These are phyloP conservation scores for Citrus cavaleriei DNA, from an alignment of 345 rosid genomes.

Conservation along the genomic window DNA sequence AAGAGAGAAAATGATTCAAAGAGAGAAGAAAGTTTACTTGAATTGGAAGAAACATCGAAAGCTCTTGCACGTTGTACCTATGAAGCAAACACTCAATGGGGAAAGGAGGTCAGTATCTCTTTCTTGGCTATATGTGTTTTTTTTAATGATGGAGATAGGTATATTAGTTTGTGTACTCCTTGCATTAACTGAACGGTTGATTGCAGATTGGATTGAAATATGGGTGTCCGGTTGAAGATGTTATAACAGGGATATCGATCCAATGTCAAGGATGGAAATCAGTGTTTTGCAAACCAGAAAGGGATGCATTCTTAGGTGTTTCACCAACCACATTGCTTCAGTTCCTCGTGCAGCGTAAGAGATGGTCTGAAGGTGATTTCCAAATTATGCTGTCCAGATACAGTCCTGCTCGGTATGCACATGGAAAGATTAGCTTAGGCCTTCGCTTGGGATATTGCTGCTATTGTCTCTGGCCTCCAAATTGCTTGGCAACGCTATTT, in stretches of 20 bases:
- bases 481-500: slow-evolving; percentile 17
- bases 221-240: slow-evolving; percentile 75
- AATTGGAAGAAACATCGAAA: slow-evolving; percentile 35
- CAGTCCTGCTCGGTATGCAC: slow-evolving; percentile 56
- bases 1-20: slow-evolving; percentile 6
- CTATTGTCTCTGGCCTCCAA: slow-evolving; percentile 54
- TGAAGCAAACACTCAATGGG: slow-evolving; percentile 64
- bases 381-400: slow-evolving; percentile 56
- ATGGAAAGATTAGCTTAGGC: slow-evolving; percentile 48
- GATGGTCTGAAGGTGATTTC: slow-evolving; percentile 81
- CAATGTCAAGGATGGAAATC: slow-evolving; percentile 76
- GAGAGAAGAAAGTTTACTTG: slow-evolving; percentile 7
- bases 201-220: slow-evolving; percentile 70
- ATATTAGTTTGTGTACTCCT: neutral
- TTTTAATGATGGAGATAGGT: neutral
- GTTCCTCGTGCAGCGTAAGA: slow-evolving; percentile 62
- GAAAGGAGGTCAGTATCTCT: slow-evolving; percentile 47
- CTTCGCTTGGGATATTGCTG: slow-evolving; percentile 40
- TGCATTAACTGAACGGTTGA: neutral
- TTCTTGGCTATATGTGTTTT: too few relatives aligned
- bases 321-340: slow-evolving; percentile 53
- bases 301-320: slow-evolving; percentile 57
- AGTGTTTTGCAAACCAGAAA: slow-evolving; percentile 45
- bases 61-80: slow-evolving; percentile 50
- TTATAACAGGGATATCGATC: slow-evolving; percentile 73